phyloP scores from a whole-genome alignment of 805 yeast species.

The Wickerhamomyces silvicola region DNA sequence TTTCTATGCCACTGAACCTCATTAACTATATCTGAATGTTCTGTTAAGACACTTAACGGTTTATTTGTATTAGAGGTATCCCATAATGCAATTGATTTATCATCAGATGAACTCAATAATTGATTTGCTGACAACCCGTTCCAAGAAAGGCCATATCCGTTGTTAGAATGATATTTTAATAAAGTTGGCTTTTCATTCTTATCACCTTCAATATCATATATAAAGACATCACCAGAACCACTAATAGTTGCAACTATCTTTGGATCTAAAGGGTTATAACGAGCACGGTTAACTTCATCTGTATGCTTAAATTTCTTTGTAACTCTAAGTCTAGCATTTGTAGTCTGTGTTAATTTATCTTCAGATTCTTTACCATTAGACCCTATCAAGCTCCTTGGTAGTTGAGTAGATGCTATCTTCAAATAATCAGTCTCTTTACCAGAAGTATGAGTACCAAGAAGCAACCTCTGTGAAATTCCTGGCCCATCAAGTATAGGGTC shows the following conservation, averaged over 20 bases:
- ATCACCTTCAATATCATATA: conserved; percentile 36
- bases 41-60: conserved; percentile 27
- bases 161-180: conserved; percentile 49
- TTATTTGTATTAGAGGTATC: conserved; percentile 30
- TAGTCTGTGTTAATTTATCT: conserved; percentile 26
- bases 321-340: conserved; percentile 52
- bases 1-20: conserved; percentile 71
- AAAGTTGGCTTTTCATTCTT: conserved; percentile 21
- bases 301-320: conserved; percentile 53
- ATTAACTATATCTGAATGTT: conserved; percentile 58
- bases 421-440: conserved; percentile 61
- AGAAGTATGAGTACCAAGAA: conserved; percentile 70
- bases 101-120: conserved; percentile 61
- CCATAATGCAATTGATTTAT: conserved; percentile 56
- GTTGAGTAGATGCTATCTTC: conserved; percentile 55
- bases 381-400: conserved; percentile 41
- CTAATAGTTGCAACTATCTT: conserved; percentile 56
- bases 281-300: conserved; percentile 67
- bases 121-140: conserved; percentile 41
- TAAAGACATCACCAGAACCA: conserved; percentile 54
- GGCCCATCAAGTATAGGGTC: conserved; percentile 20
- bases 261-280: conserved; percentile 59
- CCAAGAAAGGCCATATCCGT: conserved; percentile 77
- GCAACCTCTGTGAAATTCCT: conserved; percentile 42
- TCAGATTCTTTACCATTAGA: conserved; percentile 17